phyloP scores from a whole-genome alignment of 768 basidiomycete genomes.

The Rhodocollybia butyracea region DNA sequence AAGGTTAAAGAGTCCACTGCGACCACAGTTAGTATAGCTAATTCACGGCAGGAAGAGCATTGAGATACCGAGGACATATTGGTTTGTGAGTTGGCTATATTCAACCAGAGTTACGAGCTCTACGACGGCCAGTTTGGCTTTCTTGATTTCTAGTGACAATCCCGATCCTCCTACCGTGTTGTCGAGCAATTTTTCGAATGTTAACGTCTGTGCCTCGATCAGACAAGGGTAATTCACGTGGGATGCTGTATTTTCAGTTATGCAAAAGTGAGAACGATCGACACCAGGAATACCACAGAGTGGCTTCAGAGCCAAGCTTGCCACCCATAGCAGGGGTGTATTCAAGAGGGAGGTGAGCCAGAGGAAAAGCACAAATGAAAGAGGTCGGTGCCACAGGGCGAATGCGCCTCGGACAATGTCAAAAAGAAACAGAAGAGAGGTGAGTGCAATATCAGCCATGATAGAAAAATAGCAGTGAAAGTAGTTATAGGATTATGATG shows the following conservation, averaged over 20 bases:
- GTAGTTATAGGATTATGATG: too few species aligned
- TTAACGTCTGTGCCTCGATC: not conserved
- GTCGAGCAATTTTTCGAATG: slow-evolving; percentile 12
- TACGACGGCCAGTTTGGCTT: slow-evolving; percentile 48
- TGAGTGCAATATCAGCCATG: too few species aligned
- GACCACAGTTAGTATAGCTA: not conserved
- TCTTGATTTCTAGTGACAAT: slow-evolving; percentile 38
- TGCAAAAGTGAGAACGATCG: not conserved
- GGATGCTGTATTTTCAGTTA: not conserved
- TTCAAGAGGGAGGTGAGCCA: not conserved
- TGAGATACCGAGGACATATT: not conserved
- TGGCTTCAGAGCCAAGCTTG: not conserved
- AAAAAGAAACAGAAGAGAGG: too few species aligned
- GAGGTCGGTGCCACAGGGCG: too few species aligned
- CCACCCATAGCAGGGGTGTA: not conserved
- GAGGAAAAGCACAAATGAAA: not conserved
- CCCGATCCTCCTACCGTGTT: slow-evolving; percentile 36
- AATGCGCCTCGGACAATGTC: too few species aligned
- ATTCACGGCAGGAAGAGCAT: not conserved
- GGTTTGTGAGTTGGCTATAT: slow-evolving; percentile 3
- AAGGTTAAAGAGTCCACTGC: slow-evolving; percentile 29
- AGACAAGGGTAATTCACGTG: not conserved
- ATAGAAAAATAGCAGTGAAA: too few species aligned
- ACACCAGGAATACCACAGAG: not conserved
- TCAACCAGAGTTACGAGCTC: slow-evolving; percentile 43